Base-by-base conservation (phyloP, 2,329 filamentous ascomycete species). In the Trichoderma guizhouense region DNA sequence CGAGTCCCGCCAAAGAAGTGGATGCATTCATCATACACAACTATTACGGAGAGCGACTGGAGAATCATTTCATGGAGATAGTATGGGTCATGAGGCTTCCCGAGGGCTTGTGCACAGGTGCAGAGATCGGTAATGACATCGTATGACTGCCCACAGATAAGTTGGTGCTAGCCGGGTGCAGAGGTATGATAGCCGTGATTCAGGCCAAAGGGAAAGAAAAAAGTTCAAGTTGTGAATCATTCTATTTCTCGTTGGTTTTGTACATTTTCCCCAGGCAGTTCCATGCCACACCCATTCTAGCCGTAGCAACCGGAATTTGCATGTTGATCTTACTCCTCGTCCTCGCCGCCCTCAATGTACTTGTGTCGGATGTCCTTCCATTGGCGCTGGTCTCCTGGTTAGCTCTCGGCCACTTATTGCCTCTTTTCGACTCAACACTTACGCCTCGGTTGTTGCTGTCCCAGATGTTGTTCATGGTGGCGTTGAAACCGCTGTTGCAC, bases 361-460 rank as follows among this genome's bases (percentile, higher is more conserved):
- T 89, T 91, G 83, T 91, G 86, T 86, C 97, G 95, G 87, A 99
- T 98, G 83, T 99, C 96, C 89, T 98, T 98, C 96, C 96, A 98
- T 97, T 98, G 95, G 80, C 95, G 94, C 95, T 98, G 75, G 34
- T 64, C 67, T 53, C 34, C 55, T 32, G 11, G 75, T 82, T 77
- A 82, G 80, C 75, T 76, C 64, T 65, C 51, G 34, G 61, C 63
- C 24, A 11, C 8, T 34, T 11, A 11, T 55, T 57, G 18, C 5
- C 5, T 21, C 47, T 15, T 24, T 24, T 21, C 51, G 21, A 15
- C 7, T 8, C 62, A 36, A 15, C 32, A 91, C 93, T 80, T 93
- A 98, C 95, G 79, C 96, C 96, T 79, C 88, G 89, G 90, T 99
- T 99, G 82, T 95, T 84, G 82, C 84, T 88, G 83, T 99, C 94